These are phyloP conservation scores for Pseudozyma tsukubaensis DNA, from an alignment of 1,284 basidiomycete genomes.

Conservation along the genomic window DNA sequence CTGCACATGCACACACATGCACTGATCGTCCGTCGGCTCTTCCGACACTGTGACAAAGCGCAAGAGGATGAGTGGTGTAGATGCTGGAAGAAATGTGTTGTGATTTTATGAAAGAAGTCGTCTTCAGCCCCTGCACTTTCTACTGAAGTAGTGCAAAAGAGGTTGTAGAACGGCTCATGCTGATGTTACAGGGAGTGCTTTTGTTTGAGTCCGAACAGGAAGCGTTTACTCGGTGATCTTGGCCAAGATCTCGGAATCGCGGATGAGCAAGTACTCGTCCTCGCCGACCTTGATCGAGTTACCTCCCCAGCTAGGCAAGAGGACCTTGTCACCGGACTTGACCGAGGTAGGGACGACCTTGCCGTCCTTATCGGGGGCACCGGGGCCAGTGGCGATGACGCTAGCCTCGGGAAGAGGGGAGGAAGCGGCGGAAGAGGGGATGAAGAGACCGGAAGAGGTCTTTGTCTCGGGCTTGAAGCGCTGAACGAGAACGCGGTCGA, in stretches of 20 bases:
- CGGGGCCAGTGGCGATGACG: conserved; percentile 94
- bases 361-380: conserved; percentile 87
- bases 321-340: conserved; percentile 88
- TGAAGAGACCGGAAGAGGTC: conserved; percentile 80
- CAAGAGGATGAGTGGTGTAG: conserved; percentile 2
- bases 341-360: conserved; percentile 81
- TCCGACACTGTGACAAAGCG: too few species aligned
- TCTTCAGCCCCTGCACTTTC: neutral
- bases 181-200: conserved; percentile 30
- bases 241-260: conserved; percentile 93
- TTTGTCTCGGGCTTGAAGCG: conserved; percentile 84
- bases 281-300: conserved; percentile 96
- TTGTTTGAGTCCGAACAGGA: neutral
- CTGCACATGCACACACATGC: neutral
- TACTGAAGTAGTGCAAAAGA: too few species aligned
- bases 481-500: conserved; percentile 97
- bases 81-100: conserved; percentile 6
- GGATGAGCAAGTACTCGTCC: conserved; percentile 95
- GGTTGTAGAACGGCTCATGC: neutral
- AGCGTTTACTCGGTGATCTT: conserved; percentile 89
- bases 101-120: conserved; percentile 7
- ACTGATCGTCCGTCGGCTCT: neutral
- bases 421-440: conserved; percentile 85
- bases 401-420: conserved; percentile 93
- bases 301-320: conserved; percentile 95